A percentile compares a stretch with the other conserved stretches of the same genome.
These are phyloP conservation scores for Sonneratia alba DNA, from an alignment of 345 rosid species.

Conservation along the genomic window DNA sequence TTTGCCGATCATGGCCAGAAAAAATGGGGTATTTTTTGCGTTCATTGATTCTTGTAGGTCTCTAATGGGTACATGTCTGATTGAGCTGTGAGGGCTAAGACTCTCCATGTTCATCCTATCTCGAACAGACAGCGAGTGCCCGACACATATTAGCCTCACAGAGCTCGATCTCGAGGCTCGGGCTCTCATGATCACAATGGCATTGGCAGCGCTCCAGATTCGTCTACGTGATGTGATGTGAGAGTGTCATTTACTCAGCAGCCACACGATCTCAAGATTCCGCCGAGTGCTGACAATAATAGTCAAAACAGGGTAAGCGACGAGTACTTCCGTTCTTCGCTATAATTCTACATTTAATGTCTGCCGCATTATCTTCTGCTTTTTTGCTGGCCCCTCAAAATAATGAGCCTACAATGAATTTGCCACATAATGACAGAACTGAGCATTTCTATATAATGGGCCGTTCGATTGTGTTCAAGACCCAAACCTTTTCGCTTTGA, in stretches of 20 bases:
- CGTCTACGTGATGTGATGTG: not conserved
- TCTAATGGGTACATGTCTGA: not conserved
- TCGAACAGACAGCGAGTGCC: not conserved
- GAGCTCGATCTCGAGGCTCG: too few species aligned
- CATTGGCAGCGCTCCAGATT: not conserved
- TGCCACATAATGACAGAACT: not conserved
- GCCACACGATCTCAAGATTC: slow-evolving; percentile 1
- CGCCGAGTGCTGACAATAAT: not conserved
- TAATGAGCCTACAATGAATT: not conserved
- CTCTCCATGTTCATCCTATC: not conserved
- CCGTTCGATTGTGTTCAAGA: not conserved
- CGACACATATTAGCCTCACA: not conserved
- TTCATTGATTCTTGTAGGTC: not conserved
- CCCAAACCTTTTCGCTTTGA: not conserved
- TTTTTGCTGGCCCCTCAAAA: not conserved
- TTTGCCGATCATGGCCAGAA: not conserved
- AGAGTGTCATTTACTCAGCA: not conserved
- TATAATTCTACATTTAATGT: not conserved
- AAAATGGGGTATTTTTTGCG: not conserved
- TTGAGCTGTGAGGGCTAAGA: not conserved
- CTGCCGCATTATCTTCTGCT: not conserved
- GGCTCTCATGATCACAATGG: not conserved
- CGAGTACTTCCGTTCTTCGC: not conserved
- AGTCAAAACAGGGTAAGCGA: not conserved
- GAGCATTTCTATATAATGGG: not conserved